phyloP scores from a whole-genome alignment of 1,139 yeast genomes.

The Diutina scorzettiae region DNA sequence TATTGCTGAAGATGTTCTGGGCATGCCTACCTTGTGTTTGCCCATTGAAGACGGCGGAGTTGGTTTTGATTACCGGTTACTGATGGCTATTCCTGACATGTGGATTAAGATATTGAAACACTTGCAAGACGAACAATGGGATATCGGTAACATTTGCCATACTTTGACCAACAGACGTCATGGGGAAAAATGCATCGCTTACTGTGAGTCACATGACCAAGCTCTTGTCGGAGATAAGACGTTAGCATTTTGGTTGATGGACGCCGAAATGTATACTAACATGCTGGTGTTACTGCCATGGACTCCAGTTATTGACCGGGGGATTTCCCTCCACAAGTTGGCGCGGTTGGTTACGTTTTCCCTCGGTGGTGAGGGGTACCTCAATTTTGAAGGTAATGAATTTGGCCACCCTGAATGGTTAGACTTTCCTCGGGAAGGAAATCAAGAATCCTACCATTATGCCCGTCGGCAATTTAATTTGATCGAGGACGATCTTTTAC shows the following conservation, averaged over 20 bases:
- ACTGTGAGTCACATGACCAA: conserved; percentile 95
- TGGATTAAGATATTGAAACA: conserved; percentile 93
- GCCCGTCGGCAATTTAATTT: conserved; percentile 92
- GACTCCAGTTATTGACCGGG: conserved; percentile 76
- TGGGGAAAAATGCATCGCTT: conserved; percentile 81
- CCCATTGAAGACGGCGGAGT: conserved; percentile 70
- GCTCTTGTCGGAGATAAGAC: conserved; percentile 97
- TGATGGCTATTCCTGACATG: conserved; percentile 98
- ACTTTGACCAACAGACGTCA: conserved; percentile 84
- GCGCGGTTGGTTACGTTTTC: conserved; percentile 78
- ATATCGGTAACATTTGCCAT: conserved; percentile 64
- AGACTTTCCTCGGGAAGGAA: conserved; percentile 89
- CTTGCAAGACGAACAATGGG: conserved; percentile 82
- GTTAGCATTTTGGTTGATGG: conserved; percentile 96
- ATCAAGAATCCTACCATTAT: conserved; percentile 79
- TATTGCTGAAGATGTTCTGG: conserved; percentile 94
- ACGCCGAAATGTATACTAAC: conserved; percentile 93
- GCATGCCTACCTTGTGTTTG: conserved; percentile 90
- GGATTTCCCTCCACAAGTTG: conserved; percentile 81
- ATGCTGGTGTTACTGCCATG: conserved; percentile 71
- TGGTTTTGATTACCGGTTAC: conserved; percentile 86
- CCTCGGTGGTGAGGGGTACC: conserved; percentile 91
- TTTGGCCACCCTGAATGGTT: conserved; percentile 99
- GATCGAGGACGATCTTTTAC: conserved; percentile 63
- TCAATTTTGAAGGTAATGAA: conserved; percentile 95